A percentile compares a stretch with the other conserved stretches of the same genome.
phyloP scores from a whole-genome alignment of 345 rosid species.

The Salix suchowensis region DNA sequence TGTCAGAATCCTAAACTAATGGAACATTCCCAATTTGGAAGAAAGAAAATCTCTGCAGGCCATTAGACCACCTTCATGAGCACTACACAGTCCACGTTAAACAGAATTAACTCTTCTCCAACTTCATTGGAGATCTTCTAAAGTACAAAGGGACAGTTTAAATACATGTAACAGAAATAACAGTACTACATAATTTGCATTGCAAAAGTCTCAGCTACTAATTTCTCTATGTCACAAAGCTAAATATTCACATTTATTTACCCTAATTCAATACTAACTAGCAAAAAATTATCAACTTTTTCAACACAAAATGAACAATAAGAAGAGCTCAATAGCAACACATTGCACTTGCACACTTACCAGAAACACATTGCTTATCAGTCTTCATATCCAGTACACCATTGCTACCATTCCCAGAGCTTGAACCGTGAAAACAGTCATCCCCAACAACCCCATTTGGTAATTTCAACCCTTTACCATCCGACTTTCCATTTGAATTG shows the following conservation, averaged over 20 bases:
- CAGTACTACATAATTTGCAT: not conserved
- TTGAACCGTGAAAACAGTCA: slow-evolving; percentile 12
- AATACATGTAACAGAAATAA: not conserved
- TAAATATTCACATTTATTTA: not conserved
- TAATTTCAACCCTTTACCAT: slow-evolving; percentile 24
- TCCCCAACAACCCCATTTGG: slow-evolving; percentile 41
- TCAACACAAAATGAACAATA: not conserved
- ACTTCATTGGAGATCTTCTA: not conserved
- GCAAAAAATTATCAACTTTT: not conserved
- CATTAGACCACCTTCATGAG: not conserved
- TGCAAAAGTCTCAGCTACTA: not conserved
- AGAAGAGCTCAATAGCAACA: not conserved
- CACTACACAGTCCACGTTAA: not conserved
- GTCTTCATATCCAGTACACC: slow-evolving; percentile 38
- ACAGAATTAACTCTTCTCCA: not conserved
- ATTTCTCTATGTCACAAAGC: not conserved
- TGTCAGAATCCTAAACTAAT: not conserved
- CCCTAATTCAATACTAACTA: not conserved
- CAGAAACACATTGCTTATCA: slow-evolving; percentile 41
- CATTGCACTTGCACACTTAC: slow-evolving; percentile 32
- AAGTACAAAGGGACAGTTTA: not conserved
- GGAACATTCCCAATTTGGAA: not conserved
- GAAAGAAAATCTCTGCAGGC: not conserved
- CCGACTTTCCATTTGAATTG: slow-evolving; percentile 23
- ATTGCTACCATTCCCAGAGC: slow-evolving; percentile 28